Evolutionary conservation across 1,284 basidiomycete genomes (phyloP).

Genomic region (Cutaneotrichosporon sp.): DNA sequence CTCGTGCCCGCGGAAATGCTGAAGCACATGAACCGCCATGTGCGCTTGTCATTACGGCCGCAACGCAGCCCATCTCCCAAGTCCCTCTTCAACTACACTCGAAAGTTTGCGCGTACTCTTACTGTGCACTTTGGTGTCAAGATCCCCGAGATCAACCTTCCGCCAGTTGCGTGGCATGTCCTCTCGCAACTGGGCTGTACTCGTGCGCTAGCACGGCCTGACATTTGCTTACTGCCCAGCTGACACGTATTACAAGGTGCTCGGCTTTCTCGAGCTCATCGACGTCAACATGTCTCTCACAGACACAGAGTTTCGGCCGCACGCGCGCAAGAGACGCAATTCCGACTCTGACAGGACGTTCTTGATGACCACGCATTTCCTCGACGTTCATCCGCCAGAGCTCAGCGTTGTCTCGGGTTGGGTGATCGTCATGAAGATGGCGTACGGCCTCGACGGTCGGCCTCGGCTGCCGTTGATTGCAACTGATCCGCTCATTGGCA

Average conservation of each 20-base stretch:
- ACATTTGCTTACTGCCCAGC: conserved; percentile 44
- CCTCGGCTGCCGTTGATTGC: conserved; percentile 48
- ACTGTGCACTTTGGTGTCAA: conserved; percentile 54
- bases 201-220: conserved; percentile 53
- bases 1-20: conserved; percentile 60
- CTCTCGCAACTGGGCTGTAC: conserved; percentile 65
- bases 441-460: conserved; percentile 73
- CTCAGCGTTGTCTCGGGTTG: conserved; percentile 61
- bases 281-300: conserved; percentile 39
- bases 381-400: conserved; percentile 61
- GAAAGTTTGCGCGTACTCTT: conserved; percentile 23
- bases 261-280: conserved; percentile 27
- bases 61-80: conserved; percentile 23
- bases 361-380: conserved; percentile 11
- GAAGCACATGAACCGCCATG: conserved; percentile 10
- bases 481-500: conserved; percentile 55
- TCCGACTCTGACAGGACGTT: not conserved
- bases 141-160: conserved; percentile 71
- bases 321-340: conserved; percentile 41
- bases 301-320: conserved; percentile 29
- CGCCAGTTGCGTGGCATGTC: conserved; percentile 75
- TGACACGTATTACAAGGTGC: conserved; percentile 52
- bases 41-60: conserved; percentile 9
- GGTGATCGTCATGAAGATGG: conserved; percentile 70
- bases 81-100: conserved; percentile 18